These are phyloP conservation scores for Aquilaria malaccensis DNA, from an alignment of 345 rosid species.

Conservation along the genomic window DNA sequence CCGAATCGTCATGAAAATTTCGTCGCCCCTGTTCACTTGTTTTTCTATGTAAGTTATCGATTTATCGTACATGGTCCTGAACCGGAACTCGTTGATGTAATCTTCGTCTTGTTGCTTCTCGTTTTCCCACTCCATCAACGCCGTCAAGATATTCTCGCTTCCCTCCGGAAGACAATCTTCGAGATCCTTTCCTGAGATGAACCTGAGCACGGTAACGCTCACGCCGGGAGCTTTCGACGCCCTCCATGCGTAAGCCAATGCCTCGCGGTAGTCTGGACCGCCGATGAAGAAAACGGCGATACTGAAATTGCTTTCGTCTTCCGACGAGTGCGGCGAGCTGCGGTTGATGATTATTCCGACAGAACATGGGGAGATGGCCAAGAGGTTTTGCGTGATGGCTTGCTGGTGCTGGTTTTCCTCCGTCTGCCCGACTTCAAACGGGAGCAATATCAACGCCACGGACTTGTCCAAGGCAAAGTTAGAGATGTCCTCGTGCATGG, in stretches of 20 bases:
- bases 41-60: conserved; percentile 20
- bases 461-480: conserved; percentile 55
- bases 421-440: conserved; percentile 41
- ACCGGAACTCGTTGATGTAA: conserved; percentile 28
- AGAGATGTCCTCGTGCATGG: conserved; percentile 64
- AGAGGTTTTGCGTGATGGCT: conserved; percentile 35
- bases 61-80: conserved; percentile 15
- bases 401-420: conserved; percentile 30
- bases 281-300: conserved; percentile 30
- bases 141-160: not conserved
- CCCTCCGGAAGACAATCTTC: not conserved
- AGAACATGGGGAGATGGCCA: conserved; percentile 50
- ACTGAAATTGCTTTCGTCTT: not conserved
- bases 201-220: conserved; percentile 26
- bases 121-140: conserved; percentile 1
- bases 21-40: conserved; percentile 24
- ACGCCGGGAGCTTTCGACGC: conserved; percentile 25
- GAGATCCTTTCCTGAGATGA: conserved; percentile 17
- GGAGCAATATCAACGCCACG: conserved; percentile 42
- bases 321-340: conserved; percentile 19
- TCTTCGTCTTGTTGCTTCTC: conserved; percentile 21
- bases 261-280: conserved; percentile 50
- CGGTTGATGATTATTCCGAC: conserved; percentile 60
- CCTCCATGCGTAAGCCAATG: conserved; percentile 39
- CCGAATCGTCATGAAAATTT: conserved; percentile 10